Percentiles rank a stretch among this genome's conserved stretches.
Conservation (phyloP, 805 yeast species). For the Ogataea chonburiensis region DNA sequence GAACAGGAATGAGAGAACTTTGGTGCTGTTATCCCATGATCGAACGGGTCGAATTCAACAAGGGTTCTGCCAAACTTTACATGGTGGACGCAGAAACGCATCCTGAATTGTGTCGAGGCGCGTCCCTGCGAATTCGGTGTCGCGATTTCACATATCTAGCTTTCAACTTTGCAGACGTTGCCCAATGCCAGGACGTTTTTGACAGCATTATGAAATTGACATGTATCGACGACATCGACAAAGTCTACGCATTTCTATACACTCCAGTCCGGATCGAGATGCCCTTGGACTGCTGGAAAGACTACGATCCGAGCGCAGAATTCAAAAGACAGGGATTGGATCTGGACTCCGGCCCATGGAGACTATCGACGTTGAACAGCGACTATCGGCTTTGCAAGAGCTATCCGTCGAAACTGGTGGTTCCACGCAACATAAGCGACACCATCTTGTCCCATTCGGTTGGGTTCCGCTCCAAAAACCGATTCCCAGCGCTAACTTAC, state of each 20-base stretch:
- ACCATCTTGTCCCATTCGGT: constrained; percentile 80
- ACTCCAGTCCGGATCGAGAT: constrained; percentile 70
- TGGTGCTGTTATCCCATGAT: constrained; percentile 93
- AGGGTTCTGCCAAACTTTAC: constrained; percentile 47
- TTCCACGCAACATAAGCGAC: constrained; percentile 80
- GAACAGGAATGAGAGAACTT: constrained; percentile 52
- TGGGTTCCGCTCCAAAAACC: constrained; percentile 77
- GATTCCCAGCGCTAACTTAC: constrained; percentile 83
- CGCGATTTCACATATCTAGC: constrained; percentile 83
- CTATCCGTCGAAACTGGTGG: constrained; percentile 66
- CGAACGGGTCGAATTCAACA: constrained; percentile 54
- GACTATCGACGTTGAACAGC: constrained; percentile 62
- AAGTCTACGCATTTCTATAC: constrained; percentile 81
- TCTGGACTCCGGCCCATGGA: constrained; percentile 52
- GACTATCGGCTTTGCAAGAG: constrained; percentile 69
- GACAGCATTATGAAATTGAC: constrained; percentile 70
- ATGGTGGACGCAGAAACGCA: constrained; percentile 18
- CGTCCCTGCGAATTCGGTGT: constrained; percentile 69
- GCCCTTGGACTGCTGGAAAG: constrained; percentile 66
- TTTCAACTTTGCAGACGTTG: constrained; percentile 63
- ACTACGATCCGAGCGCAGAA: constrained; percentile 63
- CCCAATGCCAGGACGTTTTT: constrained; percentile 66
- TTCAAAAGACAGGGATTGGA: constrained; percentile 63
- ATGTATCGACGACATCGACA: constrained; percentile 47
- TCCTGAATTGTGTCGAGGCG: constrained; percentile 32